These are phyloP conservation scores for Trichomonas gallinae DNA, from an alignment of 208 protist species.

Conservation along the genomic window DNA sequence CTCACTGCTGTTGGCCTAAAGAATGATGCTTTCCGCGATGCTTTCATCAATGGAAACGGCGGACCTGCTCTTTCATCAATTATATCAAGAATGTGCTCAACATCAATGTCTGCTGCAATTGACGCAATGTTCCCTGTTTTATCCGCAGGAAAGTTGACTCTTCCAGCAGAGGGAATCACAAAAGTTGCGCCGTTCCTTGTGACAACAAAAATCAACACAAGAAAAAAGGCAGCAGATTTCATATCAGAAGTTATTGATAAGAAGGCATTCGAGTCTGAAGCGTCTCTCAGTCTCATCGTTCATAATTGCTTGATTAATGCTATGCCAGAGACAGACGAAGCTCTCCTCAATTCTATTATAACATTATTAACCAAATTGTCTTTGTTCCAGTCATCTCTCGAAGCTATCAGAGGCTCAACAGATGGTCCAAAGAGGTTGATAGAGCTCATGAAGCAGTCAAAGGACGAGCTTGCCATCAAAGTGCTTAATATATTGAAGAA, in stretches of 20 bases:
- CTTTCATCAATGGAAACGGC: not conserved
- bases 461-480: not conserved
- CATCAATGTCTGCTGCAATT: not conserved
- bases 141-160: not conserved
- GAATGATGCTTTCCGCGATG: not conserved
- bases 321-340: not conserved
- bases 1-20: not conserved
- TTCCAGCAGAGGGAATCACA: not conserved
- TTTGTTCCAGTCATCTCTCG: not conserved
- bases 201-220: not conserved
- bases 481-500: not conserved
- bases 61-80: not conserved
- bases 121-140: not conserved
- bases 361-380: not conserved
- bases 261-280: not conserved
- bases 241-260: not conserved
- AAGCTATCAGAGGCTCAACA: not conserved
- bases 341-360: not conserved
- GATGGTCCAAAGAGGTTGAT: not conserved
- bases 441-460: not conserved
- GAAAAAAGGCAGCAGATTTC: not conserved
- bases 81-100: not conserved
- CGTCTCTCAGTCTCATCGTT: not conserved
- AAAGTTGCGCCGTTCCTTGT: not conserved
- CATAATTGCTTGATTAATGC: not conserved